Evolutionary conservation across 2,329 filamentous ascomycete genomes (phyloP), one percentile per base, ranked within the genome.

Genomic region (Pseudogymnoascus sp.): DNA sequence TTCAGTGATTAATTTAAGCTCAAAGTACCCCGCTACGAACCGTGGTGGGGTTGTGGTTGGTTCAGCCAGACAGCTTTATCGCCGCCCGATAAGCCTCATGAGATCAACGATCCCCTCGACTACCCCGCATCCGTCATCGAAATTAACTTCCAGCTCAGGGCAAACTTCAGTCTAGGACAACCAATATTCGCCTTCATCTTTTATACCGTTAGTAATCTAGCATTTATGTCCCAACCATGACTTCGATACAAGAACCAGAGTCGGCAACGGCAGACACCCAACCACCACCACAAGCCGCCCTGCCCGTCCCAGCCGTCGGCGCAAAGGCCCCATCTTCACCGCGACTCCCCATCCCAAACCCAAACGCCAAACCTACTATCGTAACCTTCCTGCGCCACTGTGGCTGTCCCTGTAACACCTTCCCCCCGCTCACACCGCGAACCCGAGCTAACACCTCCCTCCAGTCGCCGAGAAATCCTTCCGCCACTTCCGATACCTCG

Each of bases 341-440:
- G 26, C 78, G 79, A 64, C 75, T 90, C 5, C 70, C 72, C 6
- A 73, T 89, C n/a, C 81, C 82, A 0, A 74, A 75, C 66, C 70
- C 81, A 0, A 74, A 77, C 67, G 73, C 73, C 24, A 84, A 82
- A 68, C 84, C 85, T 0, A 83, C 82, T 0, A 72, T 91, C 1
- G 75, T 91, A 19, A 81, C 84, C 14, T 91, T 91, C 70, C 78
- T 91, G 5, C 80, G 89, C 35, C 88, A 91, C 72, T 91, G 88
- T 72, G 89, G 88, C 35, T 90, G 88, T 76, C 88, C 88, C 10
- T 90, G 88, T 89, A 81, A 71, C 2, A 12, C 16, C 6, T 38
- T 6, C 22, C 6, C n/a, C 19, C 2, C 19, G 35, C 26, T 5
- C 43, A 35, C 26, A 53, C 6, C 61, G 14, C 19, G 12, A 41